Percentiles rank a stretch among this genome's conserved stretches.
Evolutionary conservation across 129 eudicot species (phyloP).

Genomic region (Flaveria ramosissima): DNA sequence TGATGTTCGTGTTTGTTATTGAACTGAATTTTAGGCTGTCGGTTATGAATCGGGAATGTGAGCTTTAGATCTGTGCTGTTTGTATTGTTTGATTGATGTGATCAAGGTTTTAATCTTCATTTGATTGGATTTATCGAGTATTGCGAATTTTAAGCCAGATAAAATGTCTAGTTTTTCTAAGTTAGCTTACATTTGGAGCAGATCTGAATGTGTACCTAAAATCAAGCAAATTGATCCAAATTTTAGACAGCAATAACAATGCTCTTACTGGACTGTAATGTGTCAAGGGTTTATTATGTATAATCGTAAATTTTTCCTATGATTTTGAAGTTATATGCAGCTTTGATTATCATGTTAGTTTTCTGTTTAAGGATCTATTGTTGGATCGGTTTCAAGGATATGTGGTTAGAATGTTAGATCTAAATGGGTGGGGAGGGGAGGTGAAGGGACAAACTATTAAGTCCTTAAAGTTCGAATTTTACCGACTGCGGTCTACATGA

Average conservation of each 20-base stretch:
- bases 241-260: not conserved
- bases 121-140: not conserved
- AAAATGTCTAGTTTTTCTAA: not conserved
- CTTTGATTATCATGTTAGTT: not conserved
- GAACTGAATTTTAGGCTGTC: slow-evolving; percentile 30
- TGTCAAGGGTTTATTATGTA: not conserved
- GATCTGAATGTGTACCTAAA: slow-evolving; percentile 24
- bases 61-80: slow-evolving; percentile 28
- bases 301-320: not conserved
- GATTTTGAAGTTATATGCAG: not conserved
- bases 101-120: not conserved
- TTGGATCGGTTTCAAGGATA: not conserved
- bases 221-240: not conserved
- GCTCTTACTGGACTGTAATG: not conserved
- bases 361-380: not conserved
- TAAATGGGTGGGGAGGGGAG: too few species aligned
- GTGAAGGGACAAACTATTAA: too few species aligned
- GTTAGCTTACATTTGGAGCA: slow-evolving; percentile 16
- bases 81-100: slow-evolving; percentile 16
- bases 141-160: not conserved
- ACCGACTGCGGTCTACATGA: too few species aligned
- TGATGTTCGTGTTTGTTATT: slow-evolving; percentile 1
- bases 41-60: slow-evolving; percentile 9
- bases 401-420: not conserved
- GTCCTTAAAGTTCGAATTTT: too few species aligned